Evolutionary conservation across 768 basidiomycete species (phyloP), one percentile per base, ranked within the genome.

Genomic region (Mycena galopus): DNA sequence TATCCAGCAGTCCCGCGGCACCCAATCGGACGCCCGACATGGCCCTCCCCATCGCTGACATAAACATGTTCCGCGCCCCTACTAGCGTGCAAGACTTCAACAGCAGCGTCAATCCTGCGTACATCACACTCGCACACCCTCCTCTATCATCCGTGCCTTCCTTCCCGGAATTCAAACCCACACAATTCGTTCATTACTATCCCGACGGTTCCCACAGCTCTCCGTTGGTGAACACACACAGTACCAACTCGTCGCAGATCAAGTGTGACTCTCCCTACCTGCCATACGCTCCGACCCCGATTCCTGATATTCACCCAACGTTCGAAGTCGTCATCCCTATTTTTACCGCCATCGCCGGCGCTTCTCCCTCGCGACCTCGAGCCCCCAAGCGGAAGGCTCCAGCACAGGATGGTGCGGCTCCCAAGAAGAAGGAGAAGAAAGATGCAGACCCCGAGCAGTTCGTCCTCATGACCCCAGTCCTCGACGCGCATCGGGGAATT

Each of bases 401-500:
- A 1, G 42, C 67, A 1, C 57, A 64, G 21, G 63, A 69, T 32
- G n/a, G n/a, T n/a, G 62, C 10, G 21, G 27, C 60, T 29, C 12
- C 17, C 21, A 62, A 61, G 42, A 63, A 66, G 50, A 50, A 32
- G n/a, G 33, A 4, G 6, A 60, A 42, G 30, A 61, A 42, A 19
- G 17, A 30, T 16, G 21, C 17, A 7, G 75, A 78, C 14, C 60
- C 32, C 17, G 73, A 78, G 25, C 51, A 30, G 17, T 75, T 85
- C 51, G 75, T 83, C 63, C 77, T 85, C 69, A 86, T 85, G 21
- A 87, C 90, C 3, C 91, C 92, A 19, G 82, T 93, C 29, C 82
- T 91, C 62, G 88, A 93, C 71, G 91, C 93, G 8, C 91, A 93
- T 75, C 81, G 84, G 50, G 93, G 93, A 32, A 84, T 93, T 47